Percentiles rank a stretch among this genome's conserved stretches.
Conservation (phyloP, 345 rosid genomes). For the Euphorbia pulcherrima region DNA sequence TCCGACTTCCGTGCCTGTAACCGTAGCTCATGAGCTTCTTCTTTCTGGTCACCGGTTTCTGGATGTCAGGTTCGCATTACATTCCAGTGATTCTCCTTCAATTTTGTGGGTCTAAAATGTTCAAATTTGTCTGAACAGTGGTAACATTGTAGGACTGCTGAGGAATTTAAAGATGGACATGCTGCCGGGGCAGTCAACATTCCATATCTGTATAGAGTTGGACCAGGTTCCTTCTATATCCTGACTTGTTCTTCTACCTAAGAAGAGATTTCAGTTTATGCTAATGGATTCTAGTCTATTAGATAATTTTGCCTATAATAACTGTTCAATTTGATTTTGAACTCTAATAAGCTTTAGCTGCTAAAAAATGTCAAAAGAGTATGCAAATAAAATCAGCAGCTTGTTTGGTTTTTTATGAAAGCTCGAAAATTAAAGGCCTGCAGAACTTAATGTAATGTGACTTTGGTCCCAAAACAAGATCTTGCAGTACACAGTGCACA, state of each 20-base stretch:
- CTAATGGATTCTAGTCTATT: neutral
- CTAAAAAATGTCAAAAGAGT: neutral
- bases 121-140: neutral
- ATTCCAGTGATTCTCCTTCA: too few relatives aligned
- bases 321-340: neutral
- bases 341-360: neutral
- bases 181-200: slow-evolving; percentile 68
- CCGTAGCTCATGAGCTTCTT: slow-evolving; percentile 81
- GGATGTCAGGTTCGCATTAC: slow-evolving; percentile 53
- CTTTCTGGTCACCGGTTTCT: slow-evolving; percentile 77
- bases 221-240: slow-evolving; percentile 45
- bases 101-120: neutral
- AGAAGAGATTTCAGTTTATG: neutral
- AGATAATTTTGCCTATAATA: neutral
- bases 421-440: neutral
- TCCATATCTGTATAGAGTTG: slow-evolving; percentile 76
- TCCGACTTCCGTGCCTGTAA: slow-evolving; percentile 80
- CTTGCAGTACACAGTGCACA: neutral
- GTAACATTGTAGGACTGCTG: slow-evolving; percentile 52
- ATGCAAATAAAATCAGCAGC: neutral
- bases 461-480: neutral
- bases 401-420: neutral
- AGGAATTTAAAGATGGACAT: slow-evolving; percentile 78
- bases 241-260: neutral
- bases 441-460: neutral